These are phyloP conservation scores for Coelastrella sp. DNA, from an alignment of 139 green algal species.

Conservation along the genomic window DNA sequence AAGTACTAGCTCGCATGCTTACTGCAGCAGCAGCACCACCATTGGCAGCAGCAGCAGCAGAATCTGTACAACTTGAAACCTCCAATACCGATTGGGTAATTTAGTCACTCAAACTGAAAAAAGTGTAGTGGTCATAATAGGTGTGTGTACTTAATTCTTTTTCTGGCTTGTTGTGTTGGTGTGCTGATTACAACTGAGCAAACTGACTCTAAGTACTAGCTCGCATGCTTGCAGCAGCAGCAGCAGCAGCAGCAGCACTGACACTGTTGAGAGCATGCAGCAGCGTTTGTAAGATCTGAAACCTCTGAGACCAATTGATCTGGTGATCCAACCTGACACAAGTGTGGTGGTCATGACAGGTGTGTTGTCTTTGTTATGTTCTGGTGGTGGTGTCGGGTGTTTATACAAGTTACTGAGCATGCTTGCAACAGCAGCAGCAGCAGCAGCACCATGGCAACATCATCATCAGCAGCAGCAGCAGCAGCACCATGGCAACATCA, in stretches of 20 bases:
- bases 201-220: no score
- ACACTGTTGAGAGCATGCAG: not conserved
- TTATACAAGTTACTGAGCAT: no score
- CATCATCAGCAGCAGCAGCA: no score
- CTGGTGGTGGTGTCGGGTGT: no score
- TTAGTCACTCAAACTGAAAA: slow-evolving; percentile 66
- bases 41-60: slow-evolving; percentile 11
- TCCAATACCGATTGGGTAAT: slow-evolving; percentile 79
- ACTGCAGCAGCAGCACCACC: not conserved
- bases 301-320: slow-evolving; percentile 74
- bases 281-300: slow-evolving; percentile 34
- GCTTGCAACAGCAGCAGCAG: no score
- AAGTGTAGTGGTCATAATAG: slow-evolving; percentile 63
- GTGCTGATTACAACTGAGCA: no score
- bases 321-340: slow-evolving; percentile 64
- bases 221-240: no score
- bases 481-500: no score
- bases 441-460: no score
- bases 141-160: not conserved
- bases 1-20: no score
- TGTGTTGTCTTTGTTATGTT: not conserved
- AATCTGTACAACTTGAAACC: slow-evolving; percentile 39
- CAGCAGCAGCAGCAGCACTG: no score
- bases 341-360: slow-evolving; percentile 65
- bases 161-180: not conserved